Conservation (phyloP, 2,329 filamentous ascomycete species). For the Sporothrix euskadiensis region DNA sequence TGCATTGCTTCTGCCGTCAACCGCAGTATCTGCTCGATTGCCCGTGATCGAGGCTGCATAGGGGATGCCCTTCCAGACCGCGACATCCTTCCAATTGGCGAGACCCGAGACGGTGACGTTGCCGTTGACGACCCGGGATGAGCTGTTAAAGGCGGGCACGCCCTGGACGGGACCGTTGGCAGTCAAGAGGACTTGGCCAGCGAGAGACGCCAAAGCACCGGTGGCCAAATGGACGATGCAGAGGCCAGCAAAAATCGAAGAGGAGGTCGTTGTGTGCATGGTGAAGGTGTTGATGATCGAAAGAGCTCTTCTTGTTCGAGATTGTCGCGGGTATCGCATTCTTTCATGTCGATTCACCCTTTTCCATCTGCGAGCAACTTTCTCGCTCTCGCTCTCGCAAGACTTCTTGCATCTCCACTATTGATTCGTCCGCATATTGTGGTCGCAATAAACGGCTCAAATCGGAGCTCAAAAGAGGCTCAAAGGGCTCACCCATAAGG, state of each 20-base stretch:
- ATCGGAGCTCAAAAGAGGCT: neutral
- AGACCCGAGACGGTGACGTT: neutral
- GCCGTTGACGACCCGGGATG: neutral
- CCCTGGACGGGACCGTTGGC: neutral
- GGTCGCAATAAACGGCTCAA: too few species aligned
- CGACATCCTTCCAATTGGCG: slow-evolving; percentile 10
- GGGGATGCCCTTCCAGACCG: slow-evolving; percentile 12
- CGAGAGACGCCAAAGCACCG: neutral
- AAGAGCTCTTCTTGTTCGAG: neutral
- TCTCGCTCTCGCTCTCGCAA: neutral
- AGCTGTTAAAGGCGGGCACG: neutral
- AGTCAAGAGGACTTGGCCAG: neutral
- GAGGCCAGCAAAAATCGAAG: neutral
- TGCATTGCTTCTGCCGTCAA: neutral
- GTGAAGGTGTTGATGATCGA: neutral
- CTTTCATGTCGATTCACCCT: neutral
- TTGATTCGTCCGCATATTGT: neutral
- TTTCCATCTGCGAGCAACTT: neutral
- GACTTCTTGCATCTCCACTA: neutral
- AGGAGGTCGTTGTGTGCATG: neutral
- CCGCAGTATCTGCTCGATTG: neutral
- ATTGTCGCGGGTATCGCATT: neutral
- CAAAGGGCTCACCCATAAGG: neutral
- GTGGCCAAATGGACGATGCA: neutral
- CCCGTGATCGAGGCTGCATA: neutral